phyloP scores from a whole-genome alignment of 2,329 filamentous ascomycete species.

The Metarhizium humberi region DNA sequence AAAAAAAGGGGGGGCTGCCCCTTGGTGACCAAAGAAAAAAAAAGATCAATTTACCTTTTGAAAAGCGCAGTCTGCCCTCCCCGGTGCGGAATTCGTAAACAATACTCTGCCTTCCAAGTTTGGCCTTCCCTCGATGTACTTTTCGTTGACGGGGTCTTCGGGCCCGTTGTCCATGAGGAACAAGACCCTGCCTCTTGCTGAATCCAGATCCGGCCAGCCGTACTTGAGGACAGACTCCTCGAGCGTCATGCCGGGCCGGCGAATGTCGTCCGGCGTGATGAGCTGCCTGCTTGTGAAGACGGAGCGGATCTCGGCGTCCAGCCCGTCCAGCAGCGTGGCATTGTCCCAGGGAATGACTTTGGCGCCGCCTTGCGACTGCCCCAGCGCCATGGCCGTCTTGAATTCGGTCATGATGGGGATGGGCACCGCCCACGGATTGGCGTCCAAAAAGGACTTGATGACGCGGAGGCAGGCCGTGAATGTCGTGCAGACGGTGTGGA shows the following conservation, averaged over 20 bases:
- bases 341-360: conserved; percentile 34
- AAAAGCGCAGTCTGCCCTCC: conserved; percentile 34
- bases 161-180: conserved; percentile 43
- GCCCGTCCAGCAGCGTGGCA: conserved; percentile 26
- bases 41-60: conserved; percentile 23
- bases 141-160: conserved; percentile 23
- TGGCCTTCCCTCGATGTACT: conserved; percentile 25
- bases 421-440: conserved; percentile 32
- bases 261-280: conserved; percentile 37
- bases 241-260: conserved; percentile 29
- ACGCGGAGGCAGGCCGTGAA: conserved; percentile 32
- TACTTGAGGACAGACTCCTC: conserved; percentile 34
- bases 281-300: conserved; percentile 30
- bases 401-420: conserved; percentile 41
- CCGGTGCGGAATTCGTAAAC: conserved; percentile 38
- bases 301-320: conserved; percentile 37
- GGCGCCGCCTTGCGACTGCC: conserved; percentile 20
- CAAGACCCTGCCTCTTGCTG: conserved; percentile 33
- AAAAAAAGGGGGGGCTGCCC: too few relatives aligned
- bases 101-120: conserved; percentile 33
- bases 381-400: conserved; percentile 24
- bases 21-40: too few relatives aligned
- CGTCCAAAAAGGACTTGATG: conserved; percentile 34
- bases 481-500: conserved; percentile 35
- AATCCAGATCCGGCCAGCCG: conserved; percentile 38